phyloP scores from a whole-genome alignment of 2,329 filamentous ascomycete species.

The Pseudogymnoascus sp. region DNA sequence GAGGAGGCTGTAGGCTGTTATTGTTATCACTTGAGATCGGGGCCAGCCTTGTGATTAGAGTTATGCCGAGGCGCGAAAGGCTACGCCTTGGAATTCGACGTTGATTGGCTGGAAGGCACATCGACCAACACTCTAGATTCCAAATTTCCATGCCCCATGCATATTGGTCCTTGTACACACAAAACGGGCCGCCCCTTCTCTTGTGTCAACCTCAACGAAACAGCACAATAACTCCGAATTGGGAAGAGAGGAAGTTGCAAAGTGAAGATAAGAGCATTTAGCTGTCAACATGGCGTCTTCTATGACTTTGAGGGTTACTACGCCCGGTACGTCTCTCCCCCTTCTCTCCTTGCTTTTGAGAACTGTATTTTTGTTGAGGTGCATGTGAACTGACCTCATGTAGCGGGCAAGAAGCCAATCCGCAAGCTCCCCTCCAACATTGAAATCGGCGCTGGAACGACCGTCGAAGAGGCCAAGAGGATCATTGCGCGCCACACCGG shows the following conservation, averaged over 20 bases:
- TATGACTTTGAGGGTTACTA: constrained; percentile 6
- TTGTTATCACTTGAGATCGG: too few relatives aligned
- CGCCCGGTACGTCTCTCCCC: neutral
- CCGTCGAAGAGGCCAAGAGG: constrained; percentile 54
- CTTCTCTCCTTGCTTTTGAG: neutral
- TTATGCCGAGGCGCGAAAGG: constrained; percentile 4
- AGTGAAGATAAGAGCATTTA: neutral
- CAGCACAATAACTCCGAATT: neutral
- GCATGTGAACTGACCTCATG: neutral
- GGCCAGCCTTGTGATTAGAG: constrained; percentile 1
- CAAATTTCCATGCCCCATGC: neutral
- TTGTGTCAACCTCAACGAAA: neutral
- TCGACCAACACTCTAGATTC: neutral
- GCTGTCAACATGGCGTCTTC: constrained; percentile 3
- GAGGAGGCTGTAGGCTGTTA: too few relatives aligned
- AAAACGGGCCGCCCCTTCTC: neutral
- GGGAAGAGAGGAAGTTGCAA: constrained; percentile 1
- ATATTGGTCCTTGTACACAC: neutral
- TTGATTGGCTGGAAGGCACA: neutral
- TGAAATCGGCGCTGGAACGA: constrained; percentile 38
- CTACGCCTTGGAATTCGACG: neutral
- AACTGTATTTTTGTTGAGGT: constrained; percentile 1
- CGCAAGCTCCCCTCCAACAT: constrained; percentile 48
- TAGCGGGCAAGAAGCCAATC: constrained; percentile 27
- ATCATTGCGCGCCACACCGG: constrained; percentile 44